These are phyloP conservation scores for Gnetum montanum DNA, from an alignment of 75 land plant species.

Conservation along the genomic window DNA sequence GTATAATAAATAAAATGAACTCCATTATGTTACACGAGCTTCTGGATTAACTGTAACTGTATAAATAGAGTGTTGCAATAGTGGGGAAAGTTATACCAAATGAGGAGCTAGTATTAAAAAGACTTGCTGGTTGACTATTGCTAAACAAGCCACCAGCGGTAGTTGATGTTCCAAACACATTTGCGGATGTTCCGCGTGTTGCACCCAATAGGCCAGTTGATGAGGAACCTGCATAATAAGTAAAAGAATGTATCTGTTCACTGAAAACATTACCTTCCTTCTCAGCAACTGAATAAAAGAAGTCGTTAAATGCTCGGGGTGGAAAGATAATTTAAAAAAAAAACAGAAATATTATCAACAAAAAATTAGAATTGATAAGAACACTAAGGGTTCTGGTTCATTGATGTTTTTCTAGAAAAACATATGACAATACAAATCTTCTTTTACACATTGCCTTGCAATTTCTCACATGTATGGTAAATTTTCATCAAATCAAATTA, in stretches of 20 bases:
- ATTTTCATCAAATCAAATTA: too few relatives aligned
- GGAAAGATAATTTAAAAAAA: neutral
- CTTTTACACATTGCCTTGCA: too few relatives aligned
- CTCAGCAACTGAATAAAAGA: neutral
- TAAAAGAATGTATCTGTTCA: neutral
- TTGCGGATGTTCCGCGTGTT: constrained; percentile 10
- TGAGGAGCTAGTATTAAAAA: neutral
- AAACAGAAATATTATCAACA: too few relatives aligned
- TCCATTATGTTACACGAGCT: neutral
- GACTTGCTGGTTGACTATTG: neutral
- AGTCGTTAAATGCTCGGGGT: too few relatives aligned
- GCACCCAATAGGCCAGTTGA: constrained; percentile 17
- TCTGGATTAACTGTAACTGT: neutral
- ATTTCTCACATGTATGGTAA: too few relatives aligned
- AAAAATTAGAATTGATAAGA: too few relatives aligned
- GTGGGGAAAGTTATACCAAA: constrained; percentile 3
- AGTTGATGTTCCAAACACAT: constrained; percentile 15
- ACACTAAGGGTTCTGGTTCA: too few relatives aligned
- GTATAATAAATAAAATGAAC: neutral
- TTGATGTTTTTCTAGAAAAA: too few relatives aligned
- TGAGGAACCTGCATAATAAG: constrained; percentile 6
- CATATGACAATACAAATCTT: too few relatives aligned
- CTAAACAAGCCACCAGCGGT: constrained; percentile 19
- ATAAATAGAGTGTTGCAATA: neutral
- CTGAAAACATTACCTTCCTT: neutral